Percentiles rank a stretch among this genome's conserved stretches.
These are phyloP conservation scores for Mycena kentingensis DNA, from an alignment of 768 basidiomycete species.

Conservation along the genomic window DNA sequence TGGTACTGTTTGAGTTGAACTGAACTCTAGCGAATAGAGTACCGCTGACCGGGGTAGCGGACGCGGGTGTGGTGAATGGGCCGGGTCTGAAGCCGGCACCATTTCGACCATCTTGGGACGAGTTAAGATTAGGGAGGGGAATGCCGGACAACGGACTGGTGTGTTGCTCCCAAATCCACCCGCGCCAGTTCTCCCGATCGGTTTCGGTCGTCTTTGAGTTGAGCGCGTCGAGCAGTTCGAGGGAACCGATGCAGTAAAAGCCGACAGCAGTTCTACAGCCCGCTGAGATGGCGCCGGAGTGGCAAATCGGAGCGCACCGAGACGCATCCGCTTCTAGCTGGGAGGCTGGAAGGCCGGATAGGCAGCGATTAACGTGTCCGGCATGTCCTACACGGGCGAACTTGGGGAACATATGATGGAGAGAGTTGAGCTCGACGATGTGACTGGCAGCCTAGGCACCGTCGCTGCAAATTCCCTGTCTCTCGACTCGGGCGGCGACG, in stretches of 20 bases:
- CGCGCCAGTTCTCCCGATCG: slow-evolving; percentile 66
- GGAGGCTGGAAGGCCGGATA: slow-evolving; percentile 68
- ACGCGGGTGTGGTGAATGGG: slow-evolving; percentile 59
- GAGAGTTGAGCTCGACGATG: slow-evolving; percentile 2
- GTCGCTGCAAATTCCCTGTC: too few species aligned
- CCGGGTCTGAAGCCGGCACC: slow-evolving; percentile 78
- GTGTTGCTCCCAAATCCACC: slow-evolving; percentile 93
- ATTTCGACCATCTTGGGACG: slow-evolving; percentile 49
- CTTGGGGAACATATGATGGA: slow-evolving; percentile 14
- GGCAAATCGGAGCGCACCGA: slow-evolving; percentile 50
- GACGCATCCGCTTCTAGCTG: slow-evolving; percentile 73
- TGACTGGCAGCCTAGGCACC: not conserved
- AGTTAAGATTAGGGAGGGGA: slow-evolving; percentile 10
- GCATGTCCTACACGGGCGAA: slow-evolving; percentile 57
- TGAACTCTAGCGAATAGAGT: slow-evolving; percentile 5
- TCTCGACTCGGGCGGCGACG: too few species aligned
- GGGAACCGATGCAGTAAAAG: slow-evolving; percentile 85
- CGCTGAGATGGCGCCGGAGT: slow-evolving; percentile 17
- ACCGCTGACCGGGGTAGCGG: slow-evolving; percentile 17
- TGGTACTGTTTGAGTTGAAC: slow-evolving; percentile 13
- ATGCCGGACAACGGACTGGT: slow-evolving; percentile 43
- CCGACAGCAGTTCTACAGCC: slow-evolving; percentile 70
- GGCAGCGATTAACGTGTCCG: slow-evolving; percentile 65
- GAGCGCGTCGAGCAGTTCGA: slow-evolving; percentile 72
- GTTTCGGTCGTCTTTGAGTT: slow-evolving; percentile 45